phyloP scores from a whole-genome alignment of 768 basidiomycete genomes.

The Boletus tomentosulus region DNA sequence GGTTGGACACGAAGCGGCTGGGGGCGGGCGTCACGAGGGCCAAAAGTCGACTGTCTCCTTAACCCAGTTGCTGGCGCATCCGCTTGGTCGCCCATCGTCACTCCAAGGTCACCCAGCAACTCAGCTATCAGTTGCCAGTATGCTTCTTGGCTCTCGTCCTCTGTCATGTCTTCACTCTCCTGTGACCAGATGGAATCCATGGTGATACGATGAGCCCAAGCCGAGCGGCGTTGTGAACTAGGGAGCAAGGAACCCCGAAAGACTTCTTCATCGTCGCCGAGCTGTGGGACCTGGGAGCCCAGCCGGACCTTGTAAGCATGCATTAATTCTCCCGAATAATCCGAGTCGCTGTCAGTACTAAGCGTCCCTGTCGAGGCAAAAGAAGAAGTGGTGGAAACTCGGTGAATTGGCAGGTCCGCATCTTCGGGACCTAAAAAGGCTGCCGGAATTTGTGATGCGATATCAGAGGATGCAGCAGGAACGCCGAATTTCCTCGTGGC shows the following conservation, averaged over 20 bases:
- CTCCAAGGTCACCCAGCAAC: not conserved
- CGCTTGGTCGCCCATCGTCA: not conserved
- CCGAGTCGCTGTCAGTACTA: constrained; percentile 4
- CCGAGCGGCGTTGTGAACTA: not conserved
- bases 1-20: constrained; percentile 1
- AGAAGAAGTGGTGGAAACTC: not conserved
- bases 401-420: not conserved
- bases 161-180: constrained; percentile 40
- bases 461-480: not conserved
- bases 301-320: constrained; percentile 2
- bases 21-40: not conserved
- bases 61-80: not conserved
- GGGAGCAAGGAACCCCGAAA: not conserved
- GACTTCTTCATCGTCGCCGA: not conserved
- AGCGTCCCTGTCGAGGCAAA: not conserved
- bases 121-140: not conserved
- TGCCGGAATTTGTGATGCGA: not conserved
- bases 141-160: constrained; percentile 5
- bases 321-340: constrained; percentile 3
- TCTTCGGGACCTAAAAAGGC: not conserved
- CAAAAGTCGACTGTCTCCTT: constrained; percentile 1
- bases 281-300: constrained; percentile 8
- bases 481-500: not conserved
- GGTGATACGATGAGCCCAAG: constrained; percentile 13
- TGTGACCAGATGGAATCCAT: constrained; percentile 26